These are phyloP conservation scores for Xenoacremonium recifei DNA, from an alignment of 2,329 filamentous ascomycete genomes.

Conservation along the genomic window DNA sequence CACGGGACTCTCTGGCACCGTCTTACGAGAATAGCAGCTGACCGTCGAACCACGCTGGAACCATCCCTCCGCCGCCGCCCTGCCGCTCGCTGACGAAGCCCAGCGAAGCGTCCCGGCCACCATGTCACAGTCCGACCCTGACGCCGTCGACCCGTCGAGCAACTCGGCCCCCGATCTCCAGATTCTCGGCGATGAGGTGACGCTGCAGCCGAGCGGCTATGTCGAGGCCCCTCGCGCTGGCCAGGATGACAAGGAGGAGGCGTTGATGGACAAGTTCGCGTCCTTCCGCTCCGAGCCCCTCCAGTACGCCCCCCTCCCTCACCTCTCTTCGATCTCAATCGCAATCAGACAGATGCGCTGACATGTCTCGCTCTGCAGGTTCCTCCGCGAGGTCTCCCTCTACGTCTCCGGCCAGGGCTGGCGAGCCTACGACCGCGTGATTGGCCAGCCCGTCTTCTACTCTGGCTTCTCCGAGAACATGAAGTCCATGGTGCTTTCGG, in stretches of 20 bases:
- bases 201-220: constrained; percentile 71
- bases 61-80: constrained; percentile 4
- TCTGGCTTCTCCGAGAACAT: constrained; percentile 89
- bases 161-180: constrained; percentile 70
- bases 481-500: constrained; percentile 73
- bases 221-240: constrained; percentile 47
- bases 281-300: constrained; percentile 74
- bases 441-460: constrained; percentile 94
- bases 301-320: constrained; percentile 41
- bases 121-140: constrained; percentile 29
- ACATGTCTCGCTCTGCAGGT: constrained; percentile 49
- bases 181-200: constrained; percentile 72
- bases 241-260: constrained; percentile 60
- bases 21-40: constrained; percentile 7
- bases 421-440: constrained; percentile 87
- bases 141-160: constrained; percentile 27
- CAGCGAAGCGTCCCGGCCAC: constrained; percentile 5
- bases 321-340: background rate
- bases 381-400: constrained; percentile 88
- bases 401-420: constrained; percentile 93
- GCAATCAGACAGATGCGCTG: constrained; percentile 7
- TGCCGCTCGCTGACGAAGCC: constrained; percentile 4
- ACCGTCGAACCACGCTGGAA: constrained; percentile 14
- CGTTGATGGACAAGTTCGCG: constrained; percentile 78
- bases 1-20: constrained; percentile 4